phyloP scores from a whole-genome alignment of 257 asterid genomes.

The Ligustrum vulgare region DNA sequence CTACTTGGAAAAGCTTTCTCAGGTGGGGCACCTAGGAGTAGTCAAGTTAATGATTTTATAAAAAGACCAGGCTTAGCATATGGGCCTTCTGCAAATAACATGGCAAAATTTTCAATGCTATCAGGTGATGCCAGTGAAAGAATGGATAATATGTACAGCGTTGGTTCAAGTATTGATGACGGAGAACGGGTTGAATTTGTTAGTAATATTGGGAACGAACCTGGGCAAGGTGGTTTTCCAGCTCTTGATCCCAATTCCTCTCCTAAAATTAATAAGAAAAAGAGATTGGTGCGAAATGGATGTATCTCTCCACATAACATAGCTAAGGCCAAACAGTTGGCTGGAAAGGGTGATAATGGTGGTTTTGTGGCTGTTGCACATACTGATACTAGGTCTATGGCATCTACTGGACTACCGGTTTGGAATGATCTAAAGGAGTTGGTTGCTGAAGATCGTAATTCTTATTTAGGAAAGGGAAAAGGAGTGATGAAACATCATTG shows the following conservation, averaged over 20 bases:
- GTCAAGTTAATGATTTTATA: constrained; percentile 26
- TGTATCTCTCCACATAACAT: constrained; percentile 79
- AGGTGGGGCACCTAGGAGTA: constrained; percentile 26
- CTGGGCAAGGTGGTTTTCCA: constrained; percentile 31
- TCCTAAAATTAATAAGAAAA: constrained; percentile 56
- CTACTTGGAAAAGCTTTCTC: constrained; percentile 28
- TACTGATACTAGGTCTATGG: constrained; percentile 24
- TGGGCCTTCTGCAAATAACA: constrained; percentile 30
- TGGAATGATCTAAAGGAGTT: constrained; percentile 38
- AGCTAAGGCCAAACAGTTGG: constrained; percentile 55
- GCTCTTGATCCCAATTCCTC: constrained; percentile 31
- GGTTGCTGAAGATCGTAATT: constrained; percentile 48
- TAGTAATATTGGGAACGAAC: constrained; percentile 30
- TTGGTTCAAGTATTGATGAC: constrained; percentile 29
- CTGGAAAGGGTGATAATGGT: constrained; percentile 36
- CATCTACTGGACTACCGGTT: constrained; percentile 35
- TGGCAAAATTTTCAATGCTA: constrained; percentile 20
- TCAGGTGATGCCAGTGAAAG: constrained; percentile 33
- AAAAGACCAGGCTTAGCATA: constrained; percentile 29
- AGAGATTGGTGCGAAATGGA: constrained; percentile 84
- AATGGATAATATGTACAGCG: constrained; percentile 28
- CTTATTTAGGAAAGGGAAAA: constrained; percentile 64
- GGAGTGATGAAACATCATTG: constrained; percentile 48
- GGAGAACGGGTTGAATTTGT: constrained; percentile 28
- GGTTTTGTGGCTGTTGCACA: constrained; percentile 33